A percentile compares a stretch with the other conserved stretches of the same genome.
Evolutionary conservation across 2,329 filamentous ascomycete species (phyloP).

Genomic region (Ceratocystis variospora): DNA sequence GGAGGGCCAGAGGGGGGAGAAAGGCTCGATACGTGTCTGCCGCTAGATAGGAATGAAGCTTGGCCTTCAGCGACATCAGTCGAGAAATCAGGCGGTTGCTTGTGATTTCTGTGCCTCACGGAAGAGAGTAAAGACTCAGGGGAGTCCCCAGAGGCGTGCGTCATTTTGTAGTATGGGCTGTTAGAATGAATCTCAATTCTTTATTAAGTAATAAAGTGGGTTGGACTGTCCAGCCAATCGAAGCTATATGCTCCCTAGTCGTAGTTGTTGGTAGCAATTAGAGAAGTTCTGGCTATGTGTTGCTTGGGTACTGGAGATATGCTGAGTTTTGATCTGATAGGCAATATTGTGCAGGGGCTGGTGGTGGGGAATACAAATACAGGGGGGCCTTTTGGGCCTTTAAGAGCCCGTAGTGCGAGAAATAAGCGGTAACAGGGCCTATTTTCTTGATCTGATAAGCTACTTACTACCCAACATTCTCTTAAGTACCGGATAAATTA

Average conservation of each 20-base stretch:
- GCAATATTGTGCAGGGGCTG: not conserved
- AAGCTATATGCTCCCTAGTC: not conserved
- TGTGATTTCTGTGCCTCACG: not conserved
- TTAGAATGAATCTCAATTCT: too few relatives aligned
- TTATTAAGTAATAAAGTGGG: not conserved
- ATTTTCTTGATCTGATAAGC: too few relatives aligned
- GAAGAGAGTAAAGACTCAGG: not conserved
- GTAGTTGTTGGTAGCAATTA: not conserved
- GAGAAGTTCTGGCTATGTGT: not conserved
- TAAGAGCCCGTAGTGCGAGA: not conserved
- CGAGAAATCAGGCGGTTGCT: not conserved
- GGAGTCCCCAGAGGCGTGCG: not conserved
- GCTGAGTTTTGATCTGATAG: constrained; percentile 11
- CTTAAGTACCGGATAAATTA: too few relatives aligned
- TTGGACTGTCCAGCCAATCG: not conserved
- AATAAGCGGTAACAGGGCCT: too few relatives aligned
- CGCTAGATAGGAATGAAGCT: not conserved
- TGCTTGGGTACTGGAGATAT: constrained; percentile 6
- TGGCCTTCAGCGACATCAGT: not conserved
- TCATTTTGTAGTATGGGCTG: not conserved
- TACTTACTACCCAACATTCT: too few relatives aligned
- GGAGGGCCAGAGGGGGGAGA: not conserved
- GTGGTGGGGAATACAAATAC: not conserved
- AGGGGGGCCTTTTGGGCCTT: not conserved
- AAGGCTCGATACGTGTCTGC: not conserved